Evolutionary conservation across 2,329 filamentous ascomycete species (phyloP), one percentile per base, ranked within the genome.

Genomic region (Calonectria honghensis): DNA sequence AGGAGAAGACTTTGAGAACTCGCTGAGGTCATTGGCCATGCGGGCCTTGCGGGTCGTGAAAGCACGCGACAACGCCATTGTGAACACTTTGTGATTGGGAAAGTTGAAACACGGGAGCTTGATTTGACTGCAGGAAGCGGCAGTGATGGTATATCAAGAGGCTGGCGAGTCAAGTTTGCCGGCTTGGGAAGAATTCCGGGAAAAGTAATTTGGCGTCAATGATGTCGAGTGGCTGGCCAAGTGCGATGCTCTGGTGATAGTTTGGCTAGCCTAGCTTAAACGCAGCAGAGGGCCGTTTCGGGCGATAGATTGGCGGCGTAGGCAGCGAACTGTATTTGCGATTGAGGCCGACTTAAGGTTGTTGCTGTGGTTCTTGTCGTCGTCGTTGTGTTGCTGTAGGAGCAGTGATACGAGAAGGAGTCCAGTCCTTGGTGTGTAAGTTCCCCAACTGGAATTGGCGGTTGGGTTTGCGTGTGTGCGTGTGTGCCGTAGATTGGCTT

Each of bases 1-100:
- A 27, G 88, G 87, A 4, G 57, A 63, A 50, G 84, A 76, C 73
- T 84, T 84, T 64, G 80, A 75, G n/a, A 81, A 79, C 32, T 88
- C 87, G 32, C 88, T 87, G 54, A 88, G 80, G 75, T 89, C 85
- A 75, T 88, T 82, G 75, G 86, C 85, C 72, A 82, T 75, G 87
- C 92, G 94, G 79, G 87, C 88, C 85, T 93, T 91, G 85, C 92
- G 91, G 79, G 92, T 94, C 48, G 91, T 93, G 84, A 96, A 94
- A 73, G 93, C 94, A 82, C 94, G 91, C 68, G 93, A 90, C 79
- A 96, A 87, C 79, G 89, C 89, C 83, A 88, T 90, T 75, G 65
- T 82, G 79, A 71, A 31, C 51, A 68, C 73, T 76, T 73, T 76
- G 77, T 76, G 66, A 39, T 39, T 31, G 29, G 45, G 67, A 54